Evolutionary conservation across 495 filamentous ascomycete species (phyloP).

Genomic region (Amphirosellinia nigrospora): DNA sequence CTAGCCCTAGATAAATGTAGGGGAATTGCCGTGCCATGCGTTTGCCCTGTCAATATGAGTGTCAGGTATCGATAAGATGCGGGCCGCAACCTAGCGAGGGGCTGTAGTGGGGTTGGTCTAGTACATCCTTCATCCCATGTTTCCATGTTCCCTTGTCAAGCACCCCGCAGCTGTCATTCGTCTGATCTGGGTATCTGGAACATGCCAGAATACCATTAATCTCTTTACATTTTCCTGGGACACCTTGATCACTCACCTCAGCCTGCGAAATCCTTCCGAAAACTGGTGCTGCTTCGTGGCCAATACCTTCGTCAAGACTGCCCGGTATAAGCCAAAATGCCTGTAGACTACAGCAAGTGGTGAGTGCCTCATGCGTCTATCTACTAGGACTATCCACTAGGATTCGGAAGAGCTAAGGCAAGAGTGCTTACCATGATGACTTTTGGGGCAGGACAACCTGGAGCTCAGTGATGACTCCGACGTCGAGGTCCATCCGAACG

Average conservation of each 20-base stretch:
- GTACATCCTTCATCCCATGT: not conserved
- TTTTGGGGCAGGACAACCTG: constrained; percentile 69
- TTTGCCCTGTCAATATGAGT: not conserved
- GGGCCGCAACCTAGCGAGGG: not conserved
- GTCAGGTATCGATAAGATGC: constrained; percentile 1
- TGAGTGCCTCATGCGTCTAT: constrained; percentile 44
- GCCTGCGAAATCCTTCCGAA: not conserved
- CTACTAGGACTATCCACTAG: too few species aligned
- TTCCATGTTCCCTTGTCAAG: not conserved
- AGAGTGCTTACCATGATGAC: constrained; percentile 6
- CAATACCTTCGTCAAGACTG: not conserved
- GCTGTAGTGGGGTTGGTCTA: not conserved
- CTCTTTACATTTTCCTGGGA: not conserved
- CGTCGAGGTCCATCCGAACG: constrained; percentile 98
- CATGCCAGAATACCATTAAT: constrained; percentile 11
- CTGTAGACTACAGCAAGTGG: constrained; percentile 95
- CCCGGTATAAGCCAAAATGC: constrained; percentile 62
- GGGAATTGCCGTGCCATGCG: too few species aligned
- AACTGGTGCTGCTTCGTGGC: not conserved
- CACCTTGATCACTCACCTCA: not conserved
- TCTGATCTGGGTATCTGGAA: constrained; percentile 4
- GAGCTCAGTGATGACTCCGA: constrained; percentile 98
- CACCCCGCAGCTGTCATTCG: constrained; percentile 12
- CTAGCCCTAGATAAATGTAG: too few species aligned
- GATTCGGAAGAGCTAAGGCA: not conserved